These are phyloP conservation scores for Carpinus fangiana DNA, from an alignment of 306 rosid genomes.

Conservation along the genomic window DNA sequence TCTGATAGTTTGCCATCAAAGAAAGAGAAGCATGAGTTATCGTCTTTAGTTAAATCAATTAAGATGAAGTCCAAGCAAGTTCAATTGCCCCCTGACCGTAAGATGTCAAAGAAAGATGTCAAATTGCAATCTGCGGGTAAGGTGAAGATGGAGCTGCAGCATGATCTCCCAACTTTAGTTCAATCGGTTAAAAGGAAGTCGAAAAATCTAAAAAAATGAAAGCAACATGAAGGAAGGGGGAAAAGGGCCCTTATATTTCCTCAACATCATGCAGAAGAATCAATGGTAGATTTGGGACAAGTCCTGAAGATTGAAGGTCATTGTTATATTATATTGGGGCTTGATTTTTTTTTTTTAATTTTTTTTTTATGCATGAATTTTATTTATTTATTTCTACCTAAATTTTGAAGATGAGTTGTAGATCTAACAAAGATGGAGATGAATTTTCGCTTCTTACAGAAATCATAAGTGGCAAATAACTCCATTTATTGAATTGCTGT, in stretches of 20 bases:
- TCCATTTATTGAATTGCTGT: too few species aligned
- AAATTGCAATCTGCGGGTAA: conserved; percentile 22
- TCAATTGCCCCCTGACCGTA: conserved; percentile 37
- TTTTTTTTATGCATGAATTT: neutral
- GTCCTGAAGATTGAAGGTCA: neutral
- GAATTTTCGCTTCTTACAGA: too few species aligned
- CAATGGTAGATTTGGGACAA: neutral
- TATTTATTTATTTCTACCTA: too few species aligned
- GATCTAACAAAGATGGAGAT: too few species aligned
- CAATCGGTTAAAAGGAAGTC: conserved; percentile 33
- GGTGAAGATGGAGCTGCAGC: conserved; percentile 26
- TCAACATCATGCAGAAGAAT: neutral
- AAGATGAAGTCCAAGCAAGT: conserved; percentile 70
- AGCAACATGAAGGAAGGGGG: neutral
- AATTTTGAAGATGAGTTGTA: too few species aligned
- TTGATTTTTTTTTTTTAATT: neutral
- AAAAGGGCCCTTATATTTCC: neutral
- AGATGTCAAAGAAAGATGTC: conserved; percentile 32
- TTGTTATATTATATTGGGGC: neutral
- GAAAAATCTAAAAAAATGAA: conserved; percentile 15
- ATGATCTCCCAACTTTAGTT: conserved; percentile 25
- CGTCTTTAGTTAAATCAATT: conserved; percentile 58
- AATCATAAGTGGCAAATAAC: too few species aligned
- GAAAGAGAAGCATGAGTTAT: conserved; percentile 53
- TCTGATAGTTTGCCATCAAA: conserved; percentile 31